Evolutionary conservation across 2,329 filamentous ascomycete genomes (phyloP), one percentile per base, ranked within the genome.

Genomic region (Fusarium ramigenum): DNA sequence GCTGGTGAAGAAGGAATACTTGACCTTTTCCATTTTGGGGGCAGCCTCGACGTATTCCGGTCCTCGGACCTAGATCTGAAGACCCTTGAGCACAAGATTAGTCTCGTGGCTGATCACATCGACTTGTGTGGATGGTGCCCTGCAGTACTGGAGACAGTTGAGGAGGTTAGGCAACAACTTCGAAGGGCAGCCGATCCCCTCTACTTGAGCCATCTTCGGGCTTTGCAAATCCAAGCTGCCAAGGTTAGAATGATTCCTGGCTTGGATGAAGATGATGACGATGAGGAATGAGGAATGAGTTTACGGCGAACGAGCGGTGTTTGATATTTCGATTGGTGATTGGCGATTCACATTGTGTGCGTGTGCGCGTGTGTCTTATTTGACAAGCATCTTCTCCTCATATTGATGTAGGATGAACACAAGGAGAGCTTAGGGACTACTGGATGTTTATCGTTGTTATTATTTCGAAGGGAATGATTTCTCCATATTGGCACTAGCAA

Each of bases 51-150:
- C 18, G 30, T 52, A 19, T 70, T 53, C n/a, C n/a, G 15, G 21
- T 60, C 59, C 21, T 25, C 58, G 6, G 30, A 9, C 14, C 34
- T 63, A 25, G 37, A 59, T 19, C 40, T 72, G 11, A n/a, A 21
- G 21, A 23, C 21, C 0, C 34, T 72, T 8, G 68, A 63, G 42
- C 14, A 15, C 25, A 72, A 56, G n/a, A 43, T 72, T 12, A 46
- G 37, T 19, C n/a, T 32, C 18, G 63, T 72, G 23, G 43, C 62
- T 1, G 47, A 28, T 12, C 59, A 49, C 10, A 36, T 72, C 15
- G 68, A 72, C n/a, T n/a, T 72, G 9, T 72, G 68, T 28, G 47
- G 46, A 21, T 57, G 30, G 39, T 72, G 68, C 19, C n/a, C 16
- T 18, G 40, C 23, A 18, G 25, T 72, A 9, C 39, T 43, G 6